These are phyloP conservation scores for Brassica balearica DNA, from an alignment of 441 rosid genomes.

Conservation along the genomic window DNA sequence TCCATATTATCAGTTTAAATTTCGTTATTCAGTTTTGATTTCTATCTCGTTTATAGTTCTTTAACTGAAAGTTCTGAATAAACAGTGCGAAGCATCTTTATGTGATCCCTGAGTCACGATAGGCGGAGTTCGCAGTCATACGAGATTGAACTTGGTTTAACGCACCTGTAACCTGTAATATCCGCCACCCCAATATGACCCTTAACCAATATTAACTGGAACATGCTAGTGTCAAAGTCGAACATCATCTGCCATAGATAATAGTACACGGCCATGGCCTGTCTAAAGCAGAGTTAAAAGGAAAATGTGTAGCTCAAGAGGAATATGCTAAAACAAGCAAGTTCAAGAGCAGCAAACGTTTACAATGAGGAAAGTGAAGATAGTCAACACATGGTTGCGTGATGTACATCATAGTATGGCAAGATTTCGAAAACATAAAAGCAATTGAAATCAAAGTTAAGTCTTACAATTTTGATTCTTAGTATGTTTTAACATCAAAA, in stretches of 20 bases:
- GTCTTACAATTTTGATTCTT: neutral
- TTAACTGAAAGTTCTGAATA: no score
- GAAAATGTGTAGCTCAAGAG: no score
- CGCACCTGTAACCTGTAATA: no score
- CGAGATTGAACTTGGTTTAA: neutral
- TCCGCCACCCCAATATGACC: neutral
- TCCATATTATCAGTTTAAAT: neutral
- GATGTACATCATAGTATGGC: neutral
- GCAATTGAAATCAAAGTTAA: neutral
- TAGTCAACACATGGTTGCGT: neutral
- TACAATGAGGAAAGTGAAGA: neutral
- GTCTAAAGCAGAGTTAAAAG: neutral
- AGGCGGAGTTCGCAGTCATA: no score
- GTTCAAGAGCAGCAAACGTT: neutral
- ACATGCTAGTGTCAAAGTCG: neutral
- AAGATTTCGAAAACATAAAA: slow-evolving; percentile 2
- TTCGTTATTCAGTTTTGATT: neutral
- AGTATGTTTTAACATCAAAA: neutral
- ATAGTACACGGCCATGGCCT: neutral
- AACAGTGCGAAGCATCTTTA: no score
- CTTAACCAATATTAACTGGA: neutral
- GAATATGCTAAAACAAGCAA: neutral
- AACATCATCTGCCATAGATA: neutral
- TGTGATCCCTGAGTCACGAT: no score
- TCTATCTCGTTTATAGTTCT: neutral